phyloP scores from a whole-genome alignment of 352 stramenopile species.

The Globisporangium megalacanthum region DNA sequence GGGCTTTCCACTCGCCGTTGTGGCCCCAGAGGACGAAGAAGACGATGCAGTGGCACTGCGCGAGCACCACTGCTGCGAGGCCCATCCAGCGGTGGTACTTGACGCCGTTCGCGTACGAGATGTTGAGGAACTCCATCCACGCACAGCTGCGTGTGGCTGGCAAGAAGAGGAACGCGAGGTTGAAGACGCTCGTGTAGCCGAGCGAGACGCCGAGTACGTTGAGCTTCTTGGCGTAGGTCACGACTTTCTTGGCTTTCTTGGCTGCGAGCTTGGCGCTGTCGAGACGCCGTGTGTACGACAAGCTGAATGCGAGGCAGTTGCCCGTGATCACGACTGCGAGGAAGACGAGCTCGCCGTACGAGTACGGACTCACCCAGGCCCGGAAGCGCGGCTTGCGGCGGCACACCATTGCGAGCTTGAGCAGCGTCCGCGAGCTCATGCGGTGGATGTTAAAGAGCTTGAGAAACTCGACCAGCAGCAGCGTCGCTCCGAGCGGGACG shows the following conservation, averaged over 20 bases:
- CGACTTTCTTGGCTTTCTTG: background rate
- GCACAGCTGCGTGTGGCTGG: slow-evolving; percentile 24
- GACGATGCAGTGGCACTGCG: slow-evolving; percentile 14
- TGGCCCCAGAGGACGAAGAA: slow-evolving; percentile 21
- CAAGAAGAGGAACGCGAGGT: slow-evolving; percentile 32
- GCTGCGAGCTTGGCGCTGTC: background rate
- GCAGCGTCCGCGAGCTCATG: slow-evolving; percentile 9
- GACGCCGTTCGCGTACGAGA: slow-evolving; percentile 30
- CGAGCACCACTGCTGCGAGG: slow-evolving; percentile 17
- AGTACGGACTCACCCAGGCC: slow-evolving; percentile 11
- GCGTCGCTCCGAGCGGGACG: slow-evolving; percentile 13
- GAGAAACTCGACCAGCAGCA: slow-evolving; percentile 21
- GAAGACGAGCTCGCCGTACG: slow-evolving; percentile 25
- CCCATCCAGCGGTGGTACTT: slow-evolving; percentile 40
- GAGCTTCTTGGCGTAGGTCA: slow-evolving; percentile 6
- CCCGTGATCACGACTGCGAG: slow-evolving; percentile 16
- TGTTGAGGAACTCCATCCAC: slow-evolving; percentile 37
- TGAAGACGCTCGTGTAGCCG: slow-evolving; percentile 27
- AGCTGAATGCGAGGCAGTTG: slow-evolving; percentile 22
- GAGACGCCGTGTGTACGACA: slow-evolving; percentile 11
- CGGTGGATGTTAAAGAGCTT: slow-evolving; percentile 14
- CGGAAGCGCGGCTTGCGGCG: slow-evolving; percentile 18
- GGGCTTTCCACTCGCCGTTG: slow-evolving; percentile 11
- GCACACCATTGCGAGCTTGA: slow-evolving; percentile 10
- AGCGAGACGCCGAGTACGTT: slow-evolving; percentile 13